phyloP scores from a whole-genome alignment of 805 yeast genomes.

The Suhomyces prunicola region DNA sequence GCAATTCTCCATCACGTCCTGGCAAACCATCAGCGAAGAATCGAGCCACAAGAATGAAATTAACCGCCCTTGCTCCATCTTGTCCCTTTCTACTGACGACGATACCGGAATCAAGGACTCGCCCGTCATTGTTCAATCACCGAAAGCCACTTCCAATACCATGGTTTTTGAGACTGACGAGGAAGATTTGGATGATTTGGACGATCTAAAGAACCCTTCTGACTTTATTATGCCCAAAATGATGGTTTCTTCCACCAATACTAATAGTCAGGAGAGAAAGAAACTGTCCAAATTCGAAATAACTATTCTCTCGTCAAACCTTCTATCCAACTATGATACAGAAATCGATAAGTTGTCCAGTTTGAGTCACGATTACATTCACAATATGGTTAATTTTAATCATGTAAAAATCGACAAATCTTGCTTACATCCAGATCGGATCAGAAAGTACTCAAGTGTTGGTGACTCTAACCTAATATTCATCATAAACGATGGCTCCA shows the following conservation, averaged over 20 bases:
- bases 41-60: conserved; percentile 10
- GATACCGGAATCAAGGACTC: conserved; percentile 15
- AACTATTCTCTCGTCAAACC: conserved; percentile 20
- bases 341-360: conserved; percentile 15
- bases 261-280: neutral
- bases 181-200: conserved; percentile 14
- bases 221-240: conserved; percentile 40
- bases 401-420: conserved; percentile 11
- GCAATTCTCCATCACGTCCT: conserved; percentile 20
- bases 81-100: conserved; percentile 29
- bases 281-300: conserved; percentile 13
- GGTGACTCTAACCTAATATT: conserved; percentile 28
- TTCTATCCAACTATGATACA: conserved; percentile 16
- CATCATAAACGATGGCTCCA: conserved; percentile 39
- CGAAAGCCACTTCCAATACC: conserved; percentile 17
- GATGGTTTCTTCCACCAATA: conserved; percentile 15
- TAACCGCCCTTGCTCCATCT: conserved; percentile 17
- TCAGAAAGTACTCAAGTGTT: conserved; percentile 7
- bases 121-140: conserved; percentile 20
- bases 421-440: neutral
- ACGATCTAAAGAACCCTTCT: conserved; percentile 11
- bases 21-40: conserved; percentile 30
- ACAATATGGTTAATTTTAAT: conserved; percentile 12
- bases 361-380: conserved; percentile 13
- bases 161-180: conserved; percentile 40